phyloP scores from a whole-genome alignment of 176 grass and related monocot genomes.

The Luzula sylvatica region DNA sequence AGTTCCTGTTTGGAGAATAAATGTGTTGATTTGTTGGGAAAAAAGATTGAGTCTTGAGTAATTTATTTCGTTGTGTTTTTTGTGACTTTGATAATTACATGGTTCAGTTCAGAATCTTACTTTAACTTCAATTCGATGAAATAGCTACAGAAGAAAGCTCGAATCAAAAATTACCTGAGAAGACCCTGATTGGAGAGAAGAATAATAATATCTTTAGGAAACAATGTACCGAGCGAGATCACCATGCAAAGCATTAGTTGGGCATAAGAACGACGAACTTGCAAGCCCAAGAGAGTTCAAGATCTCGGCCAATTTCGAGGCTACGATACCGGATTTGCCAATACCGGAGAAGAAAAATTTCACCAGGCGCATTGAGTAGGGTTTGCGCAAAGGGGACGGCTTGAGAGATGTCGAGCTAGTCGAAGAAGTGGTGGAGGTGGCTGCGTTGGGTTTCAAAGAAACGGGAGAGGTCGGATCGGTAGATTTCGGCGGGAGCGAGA shows the following conservation, averaged over 20 bases:
- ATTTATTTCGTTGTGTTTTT: too few species aligned
- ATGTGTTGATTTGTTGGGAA: too few species aligned
- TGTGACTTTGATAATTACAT: too few species aligned
- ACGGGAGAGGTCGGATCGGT: constrained; percentile 23
- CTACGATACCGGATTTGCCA: constrained; percentile 82
- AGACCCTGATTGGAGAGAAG: constrained; percentile 79
- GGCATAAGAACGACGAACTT: constrained; percentile 49
- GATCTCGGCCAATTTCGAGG: constrained; percentile 60
- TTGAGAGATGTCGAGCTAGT: constrained; percentile 47
- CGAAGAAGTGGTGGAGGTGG: constrained; percentile 74
- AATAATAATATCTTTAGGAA: constrained; percentile 56
- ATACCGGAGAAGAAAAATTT: constrained; percentile 77
- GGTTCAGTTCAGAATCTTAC: too few species aligned
- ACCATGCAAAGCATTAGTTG: constrained; percentile 76
- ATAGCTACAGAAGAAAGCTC: too few species aligned
- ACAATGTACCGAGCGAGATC: constrained; percentile 52
- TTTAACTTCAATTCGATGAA: too few species aligned
- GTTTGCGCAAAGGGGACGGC: constrained; percentile 60
- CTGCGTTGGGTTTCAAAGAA: constrained; percentile 53
- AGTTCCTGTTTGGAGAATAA: constrained; percentile 27
- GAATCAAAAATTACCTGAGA: constrained; percentile 37
- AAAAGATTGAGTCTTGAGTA: too few species aligned
- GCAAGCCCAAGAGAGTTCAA: constrained; percentile 61
- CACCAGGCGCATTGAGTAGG: constrained; percentile 53
- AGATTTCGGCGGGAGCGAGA: background rate